Base-by-base conservation (phyloP, 2,329 filamentous ascomycete species). In the Ceratocystiopsis brevicomis region DNA sequence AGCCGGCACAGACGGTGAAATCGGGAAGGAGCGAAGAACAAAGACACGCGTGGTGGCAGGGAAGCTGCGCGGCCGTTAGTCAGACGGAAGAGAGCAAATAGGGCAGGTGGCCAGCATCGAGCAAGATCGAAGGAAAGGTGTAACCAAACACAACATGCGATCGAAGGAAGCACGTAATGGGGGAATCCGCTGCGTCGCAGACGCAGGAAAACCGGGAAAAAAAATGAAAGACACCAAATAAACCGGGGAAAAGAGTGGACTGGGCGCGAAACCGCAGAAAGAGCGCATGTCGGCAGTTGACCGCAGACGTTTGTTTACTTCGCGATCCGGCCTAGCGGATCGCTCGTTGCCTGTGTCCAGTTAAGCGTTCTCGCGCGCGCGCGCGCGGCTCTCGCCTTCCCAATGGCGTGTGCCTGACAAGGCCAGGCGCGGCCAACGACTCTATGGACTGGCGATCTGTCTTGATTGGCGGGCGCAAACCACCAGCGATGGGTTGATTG, bases 261-360 rank as follows among this genome's bases (percentile, higher is more conserved):
- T 30, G 25, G 8, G 25, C 25, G 25, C 6, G 25, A 10, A 30
- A 30, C 8, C 25, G 6, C 25, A 9, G 25, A 30, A 11, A 30
- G 2, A 10, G 8, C 19, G 25, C 25, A 30, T 4, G 25, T 30
- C 25, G 25, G 10, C 25, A 8, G 25, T 30, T 30, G 25, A 30
- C 25, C 25, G 25, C 25, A 30, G 25, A 30, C 25, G 25, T 30
- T 49, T 49, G 48, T 49, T 49, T 49, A 49, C 48, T 44, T 49
- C 43, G 46, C 45, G 46, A 49, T 49, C 36, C 43, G 38, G 36
- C 34, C 25, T 38, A 45, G 43, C 43, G 46, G 44, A 39, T 42
- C 41, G 13, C 21, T 36, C 30, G 8, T 10, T 17, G 40, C 30
- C 40, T 41, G 25, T 9, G 25, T 9, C 25, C 25, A 9, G 25